Conservation (phyloP, 2,329 filamentous ascomycete genomes). For the Talaromyces verruculosus region DNA sequence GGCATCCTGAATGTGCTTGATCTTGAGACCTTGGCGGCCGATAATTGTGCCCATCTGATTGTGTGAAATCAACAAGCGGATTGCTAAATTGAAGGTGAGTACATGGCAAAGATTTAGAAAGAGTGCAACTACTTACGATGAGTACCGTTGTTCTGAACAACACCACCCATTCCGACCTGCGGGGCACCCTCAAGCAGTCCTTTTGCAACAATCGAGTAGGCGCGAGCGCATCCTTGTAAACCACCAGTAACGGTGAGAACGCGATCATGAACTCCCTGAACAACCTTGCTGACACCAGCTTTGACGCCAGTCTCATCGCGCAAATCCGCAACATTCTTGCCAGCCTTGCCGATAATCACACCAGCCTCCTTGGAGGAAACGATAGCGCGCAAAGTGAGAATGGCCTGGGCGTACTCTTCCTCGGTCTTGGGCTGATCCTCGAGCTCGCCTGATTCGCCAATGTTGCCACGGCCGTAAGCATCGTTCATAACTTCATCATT, state of each 20-base stretch:
- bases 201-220: constrained; percentile 90
- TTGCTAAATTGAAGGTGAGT: constrained; percentile 51
- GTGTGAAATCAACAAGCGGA: constrained; percentile 97
- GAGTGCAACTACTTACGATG: constrained; percentile 69
- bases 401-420: constrained; percentile 90
- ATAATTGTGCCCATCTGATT: constrained; percentile 99
- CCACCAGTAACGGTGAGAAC: constrained; percentile 93
- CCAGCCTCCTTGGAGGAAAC: constrained; percentile 98
- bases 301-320: constrained; percentile 97
- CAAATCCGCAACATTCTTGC: constrained; percentile 96
- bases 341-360: constrained; percentile 97
- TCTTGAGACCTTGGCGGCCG: constrained; percentile 91
- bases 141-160: constrained; percentile 82
- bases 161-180: constrained; percentile 91
- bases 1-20: constrained; percentile 97
- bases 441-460: constrained; percentile 66
- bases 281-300: constrained; percentile 97
- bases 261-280: constrained; percentile 94
- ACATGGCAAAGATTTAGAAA: not conserved
- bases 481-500: constrained; percentile 64
- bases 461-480: constrained; percentile 63
- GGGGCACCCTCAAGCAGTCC: constrained; percentile 90
- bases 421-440: constrained; percentile 86
- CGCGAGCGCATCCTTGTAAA: constrained; percentile 83
- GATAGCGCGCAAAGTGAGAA: constrained; percentile 92